A percentile compares a stretch with the other conserved stretches of the same genome.
phyloP scores from a whole-genome alignment of 1,284 basidiomycete genomes.

The Sphagnurus paluster region DNA sequence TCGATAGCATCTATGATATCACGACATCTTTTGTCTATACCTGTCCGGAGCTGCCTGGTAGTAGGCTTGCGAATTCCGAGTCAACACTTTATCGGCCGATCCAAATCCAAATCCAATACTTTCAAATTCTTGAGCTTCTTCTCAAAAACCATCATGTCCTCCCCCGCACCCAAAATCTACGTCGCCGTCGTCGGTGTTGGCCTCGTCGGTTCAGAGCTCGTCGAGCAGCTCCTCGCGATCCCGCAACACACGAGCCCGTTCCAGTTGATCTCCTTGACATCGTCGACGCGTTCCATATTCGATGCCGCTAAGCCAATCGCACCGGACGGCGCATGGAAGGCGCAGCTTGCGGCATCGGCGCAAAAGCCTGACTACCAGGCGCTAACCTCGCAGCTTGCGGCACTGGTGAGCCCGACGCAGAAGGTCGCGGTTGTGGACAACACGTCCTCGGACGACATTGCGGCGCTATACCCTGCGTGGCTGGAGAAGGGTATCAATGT shows the following conservation, averaged over 20 bases:
- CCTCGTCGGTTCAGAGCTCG: slow-evolving; percentile 84
- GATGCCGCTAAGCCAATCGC: slow-evolving; percentile 47
- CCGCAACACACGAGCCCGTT: slow-evolving; percentile 64
- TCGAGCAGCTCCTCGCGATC: slow-evolving; percentile 73
- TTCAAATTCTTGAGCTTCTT: too few relatives aligned
- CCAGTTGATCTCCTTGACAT: slow-evolving; percentile 76
- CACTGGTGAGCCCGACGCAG: slow-evolving; percentile 44
- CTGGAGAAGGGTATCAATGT: slow-evolving; percentile 82
- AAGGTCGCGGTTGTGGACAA: slow-evolving; percentile 90
- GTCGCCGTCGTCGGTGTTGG: slow-evolving; percentile 87
- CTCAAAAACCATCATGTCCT: slow-evolving; percentile 15
- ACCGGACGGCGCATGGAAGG: slow-evolving; percentile 43
- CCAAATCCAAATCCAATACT: slow-evolving; percentile 2
- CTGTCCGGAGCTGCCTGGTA: slow-evolving; percentile 3
- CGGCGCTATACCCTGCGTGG: slow-evolving; percentile 82
- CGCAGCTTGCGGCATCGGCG: slow-evolving; percentile 40
- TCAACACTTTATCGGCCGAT: slow-evolving; percentile 11
- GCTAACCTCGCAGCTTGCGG: slow-evolving; percentile 46
- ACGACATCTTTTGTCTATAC: slow-evolving; percentile 11
- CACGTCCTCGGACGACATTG: slow-evolving; percentile 86
- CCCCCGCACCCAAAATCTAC: slow-evolving; percentile 33
- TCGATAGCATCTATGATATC: slow-evolving; percentile 18
- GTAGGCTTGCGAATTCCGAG: not conserved
- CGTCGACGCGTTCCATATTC: slow-evolving; percentile 70
- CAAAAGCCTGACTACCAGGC: slow-evolving; percentile 45